Evolutionary conservation across 306 rosid genomes (phyloP).

Genomic region (Begonia masoniana): DNA sequence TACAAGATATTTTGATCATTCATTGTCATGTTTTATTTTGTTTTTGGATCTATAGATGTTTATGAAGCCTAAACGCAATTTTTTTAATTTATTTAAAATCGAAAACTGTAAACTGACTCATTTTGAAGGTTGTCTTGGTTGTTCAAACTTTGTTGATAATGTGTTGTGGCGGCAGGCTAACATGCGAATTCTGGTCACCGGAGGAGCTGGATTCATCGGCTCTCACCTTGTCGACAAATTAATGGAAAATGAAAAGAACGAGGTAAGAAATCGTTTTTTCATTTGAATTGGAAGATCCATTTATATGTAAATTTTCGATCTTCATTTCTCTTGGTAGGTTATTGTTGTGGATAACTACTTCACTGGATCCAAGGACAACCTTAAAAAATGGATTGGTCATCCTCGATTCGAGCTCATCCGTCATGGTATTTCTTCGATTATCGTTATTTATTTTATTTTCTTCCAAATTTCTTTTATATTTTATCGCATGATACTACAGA

Average conservation of each 20-base stretch:
- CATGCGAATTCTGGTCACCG: conserved; percentile 88
- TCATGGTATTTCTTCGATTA: conserved; percentile 46
- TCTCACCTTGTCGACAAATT: conserved; percentile 91
- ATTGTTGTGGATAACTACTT: conserved; percentile 90
- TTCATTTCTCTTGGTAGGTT: conserved; percentile 26
- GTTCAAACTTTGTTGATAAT: background rate
- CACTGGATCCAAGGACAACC: conserved; percentile 90
- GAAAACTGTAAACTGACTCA: background rate
- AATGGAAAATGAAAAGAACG: conserved; percentile 96
- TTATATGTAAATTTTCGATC: too few relatives aligned
- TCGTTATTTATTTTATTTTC: background rate
- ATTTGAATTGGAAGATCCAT: background rate
- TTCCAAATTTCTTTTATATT: conserved; percentile 2
- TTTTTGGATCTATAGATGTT: too few relatives aligned
- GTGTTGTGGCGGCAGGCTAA: conserved; percentile 43
- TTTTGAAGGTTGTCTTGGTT: background rate
- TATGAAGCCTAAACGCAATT: too few relatives aligned
- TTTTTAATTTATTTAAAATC: too few relatives aligned
- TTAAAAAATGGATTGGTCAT: conserved; percentile 90
- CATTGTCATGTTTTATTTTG: too few relatives aligned
- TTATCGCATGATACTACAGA: conserved; percentile 20
- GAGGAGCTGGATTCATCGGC: conserved; percentile 99
- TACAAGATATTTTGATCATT: too few relatives aligned
- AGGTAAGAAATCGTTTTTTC: conserved; percentile 25
- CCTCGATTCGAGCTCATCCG: conserved; percentile 97